Base-by-base conservation (phyloP, 2,329 filamentous ascomycete genomes). In the Harringtonia lauricola region DNA sequence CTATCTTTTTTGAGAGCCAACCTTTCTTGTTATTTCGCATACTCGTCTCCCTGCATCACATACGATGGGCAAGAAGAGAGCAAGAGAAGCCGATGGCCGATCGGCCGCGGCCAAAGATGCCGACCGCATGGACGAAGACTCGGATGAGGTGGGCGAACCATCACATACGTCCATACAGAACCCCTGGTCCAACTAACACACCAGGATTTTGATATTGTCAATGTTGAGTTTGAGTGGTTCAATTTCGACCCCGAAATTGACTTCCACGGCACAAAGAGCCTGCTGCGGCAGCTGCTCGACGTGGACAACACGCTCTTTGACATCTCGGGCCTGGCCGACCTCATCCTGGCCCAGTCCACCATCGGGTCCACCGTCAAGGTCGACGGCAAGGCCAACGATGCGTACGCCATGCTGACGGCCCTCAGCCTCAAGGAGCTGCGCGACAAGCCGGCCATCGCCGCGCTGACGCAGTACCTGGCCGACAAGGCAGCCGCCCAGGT, bases 191-290 rank as follows among this genome's bases (percentile, higher is more conserved):
- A 33, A n/a, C 47, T 52, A 43, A 58, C 47, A 49, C 44, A 31
- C 7, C 43, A 94, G 86, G 86, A 95, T 57, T 83, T 88, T 57
- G 85, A 95, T 59, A 83, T 90, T 61, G 79, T 98, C 52, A 83
- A 96, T 59, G 88, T 96, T 46, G 90, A 96, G 52, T 98, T 98
- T 57, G 92, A 98, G 68, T 96, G 88, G 85, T 98, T 96, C 68
- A 94, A 95, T 65, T 94, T 90, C 49, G 83, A 92, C 55, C 73
- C 85, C 2, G 79, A 84, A 8, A 74, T 94, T 55, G 92, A 98
- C 64, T 96, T 96, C 64, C 90, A 96, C 64, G 92, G 92, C 46
- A 76, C 94, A 54, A 95, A 95, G 63, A 83, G 79, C 10, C 78
- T 98, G 8, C 65, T 95, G 47, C 84, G 90, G 47, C 92, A 98